phyloP scores from a whole-genome alignment of 176 grass and related monocot genomes.

The Zea luxurians region DNA sequence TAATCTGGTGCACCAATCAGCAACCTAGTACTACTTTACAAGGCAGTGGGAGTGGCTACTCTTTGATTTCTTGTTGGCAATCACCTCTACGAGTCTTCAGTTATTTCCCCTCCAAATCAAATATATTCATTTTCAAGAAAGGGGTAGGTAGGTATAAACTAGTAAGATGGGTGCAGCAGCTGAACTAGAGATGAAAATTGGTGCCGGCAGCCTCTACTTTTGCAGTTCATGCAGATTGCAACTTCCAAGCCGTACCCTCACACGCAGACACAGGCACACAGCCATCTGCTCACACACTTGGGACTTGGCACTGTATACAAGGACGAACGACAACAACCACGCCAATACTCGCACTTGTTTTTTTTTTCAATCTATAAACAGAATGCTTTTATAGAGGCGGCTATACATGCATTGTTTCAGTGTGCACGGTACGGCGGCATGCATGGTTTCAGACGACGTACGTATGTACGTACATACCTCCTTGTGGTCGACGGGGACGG shows the following conservation, averaged over 20 bases:
- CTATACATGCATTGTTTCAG: too few species aligned
- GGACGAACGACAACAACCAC: conserved; percentile 37
- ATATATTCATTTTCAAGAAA: background rate
- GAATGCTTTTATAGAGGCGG: too few species aligned
- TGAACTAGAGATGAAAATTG: background rate
- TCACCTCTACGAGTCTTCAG: background rate
- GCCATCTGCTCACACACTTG: conserved; percentile 30
- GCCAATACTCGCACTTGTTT: background rate
- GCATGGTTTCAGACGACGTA: background rate
- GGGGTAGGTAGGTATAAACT: background rate
- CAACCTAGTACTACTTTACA: background rate
- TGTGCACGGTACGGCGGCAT: background rate
- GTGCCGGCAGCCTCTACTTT: background rate
- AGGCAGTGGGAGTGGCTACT: background rate
- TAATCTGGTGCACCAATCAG: background rate
- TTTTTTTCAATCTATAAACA: too few species aligned
- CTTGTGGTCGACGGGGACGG: conserved; percentile 96
- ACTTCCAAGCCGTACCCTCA: background rate
- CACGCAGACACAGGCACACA: conserved; percentile 18
- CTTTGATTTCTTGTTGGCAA: conserved; percentile 10
- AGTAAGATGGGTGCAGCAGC: background rate
- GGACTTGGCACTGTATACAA: conserved; percentile 6
- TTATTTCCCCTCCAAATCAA: background rate
- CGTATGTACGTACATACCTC: conserved; percentile 60
- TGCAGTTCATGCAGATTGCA: background rate